Evolutionary conservation across 441 rosid species (phyloP).

Genomic region (Adansonia rubrostipa): DNA sequence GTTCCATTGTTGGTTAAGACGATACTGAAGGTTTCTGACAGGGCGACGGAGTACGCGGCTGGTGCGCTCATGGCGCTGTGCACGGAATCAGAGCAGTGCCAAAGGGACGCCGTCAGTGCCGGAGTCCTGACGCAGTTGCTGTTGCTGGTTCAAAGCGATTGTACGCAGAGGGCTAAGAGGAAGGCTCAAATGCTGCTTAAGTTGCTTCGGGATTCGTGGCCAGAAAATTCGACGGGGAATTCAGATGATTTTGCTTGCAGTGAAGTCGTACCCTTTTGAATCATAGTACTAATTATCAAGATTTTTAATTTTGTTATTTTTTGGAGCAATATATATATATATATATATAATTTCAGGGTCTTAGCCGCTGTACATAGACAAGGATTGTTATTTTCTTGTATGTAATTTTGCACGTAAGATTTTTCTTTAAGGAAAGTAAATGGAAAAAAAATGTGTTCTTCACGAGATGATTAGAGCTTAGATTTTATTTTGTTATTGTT

Average conservation of each 20-base stretch:
- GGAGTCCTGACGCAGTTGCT: constrained; percentile 79
- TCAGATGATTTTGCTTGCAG: constrained; percentile 76
- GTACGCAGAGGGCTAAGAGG: constrained; percentile 90
- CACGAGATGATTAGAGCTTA: too few species aligned
- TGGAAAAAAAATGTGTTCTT: constrained; percentile 5
- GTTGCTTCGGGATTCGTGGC: constrained; percentile 85
- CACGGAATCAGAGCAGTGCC: constrained; percentile 64
- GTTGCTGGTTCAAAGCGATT: constrained; percentile 85
- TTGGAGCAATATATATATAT: too few species aligned
- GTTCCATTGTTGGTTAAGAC: constrained; percentile 76
- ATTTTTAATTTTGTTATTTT: background rate
- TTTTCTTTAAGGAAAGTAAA: constrained; percentile 31
- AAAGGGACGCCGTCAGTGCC: constrained; percentile 72
- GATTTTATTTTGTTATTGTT: too few species aligned
- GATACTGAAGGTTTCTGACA: constrained; percentile 74
- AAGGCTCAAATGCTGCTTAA: constrained; percentile 85
- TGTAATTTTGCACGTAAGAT: constrained; percentile 47
- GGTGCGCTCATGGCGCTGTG: constrained; percentile 82
- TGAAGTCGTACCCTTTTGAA: constrained; percentile 75
- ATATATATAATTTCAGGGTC: background rate
- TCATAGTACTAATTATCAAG: too few species aligned
- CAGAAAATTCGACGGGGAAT: constrained; percentile 60
- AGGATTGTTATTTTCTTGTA: constrained; percentile 33
- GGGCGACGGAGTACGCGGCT: constrained; percentile 95
- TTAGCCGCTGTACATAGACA: constrained; percentile 26